Evolutionary conservation across 768 basidiomycete genomes (phyloP).

Genomic region (Calocera cornea): DNA sequence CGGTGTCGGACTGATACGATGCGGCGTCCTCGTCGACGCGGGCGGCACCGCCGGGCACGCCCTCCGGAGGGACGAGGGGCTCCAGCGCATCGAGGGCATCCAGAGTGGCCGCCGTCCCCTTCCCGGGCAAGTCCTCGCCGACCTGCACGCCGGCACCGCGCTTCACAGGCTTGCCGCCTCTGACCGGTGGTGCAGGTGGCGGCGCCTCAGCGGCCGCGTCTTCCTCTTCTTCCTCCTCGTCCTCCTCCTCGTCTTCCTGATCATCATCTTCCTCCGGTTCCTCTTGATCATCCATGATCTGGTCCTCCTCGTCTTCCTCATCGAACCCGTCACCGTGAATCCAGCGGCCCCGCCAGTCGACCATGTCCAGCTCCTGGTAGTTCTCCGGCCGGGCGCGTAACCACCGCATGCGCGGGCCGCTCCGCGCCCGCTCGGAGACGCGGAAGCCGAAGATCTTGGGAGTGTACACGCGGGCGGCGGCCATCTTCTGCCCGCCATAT

Average conservation of each 20-base stretch:
- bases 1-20: neutral
- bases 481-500: slow-evolving; percentile 77
- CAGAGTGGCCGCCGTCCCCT: neutral
- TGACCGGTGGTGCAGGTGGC: slow-evolving; percentile 5
- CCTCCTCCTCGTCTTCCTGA: slow-evolving; percentile 34
- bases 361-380: slow-evolving; percentile 65
- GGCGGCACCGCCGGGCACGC: neutral
- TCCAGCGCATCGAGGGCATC: neutral
- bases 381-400: slow-evolving; percentile 72
- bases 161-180: neutral
- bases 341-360: slow-evolving; percentile 88
- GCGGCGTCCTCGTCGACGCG: neutral
- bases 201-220: slow-evolving; percentile 33
- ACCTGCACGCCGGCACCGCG: slow-evolving; percentile 1
- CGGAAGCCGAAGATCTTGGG: slow-evolving; percentile 96
- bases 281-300: slow-evolving; percentile 37
- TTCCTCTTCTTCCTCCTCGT: slow-evolving; percentile 42
- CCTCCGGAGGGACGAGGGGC: neutral
- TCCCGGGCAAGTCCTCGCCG: slow-evolving; percentile 1
- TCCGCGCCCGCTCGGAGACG: slow-evolving; percentile 88
- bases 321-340: slow-evolving; percentile 30
- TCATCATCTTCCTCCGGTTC: slow-evolving; percentile 29
- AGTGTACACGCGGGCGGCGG: slow-evolving; percentile 73
- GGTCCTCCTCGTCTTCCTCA: slow-evolving; percentile 28
- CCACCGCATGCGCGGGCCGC: slow-evolving; percentile 96